A percentile compares a stretch with the other conserved stretches of the same genome.
Conservation (phyloP, 805 yeast species). For the Teunomyces aglyptinius region DNA sequence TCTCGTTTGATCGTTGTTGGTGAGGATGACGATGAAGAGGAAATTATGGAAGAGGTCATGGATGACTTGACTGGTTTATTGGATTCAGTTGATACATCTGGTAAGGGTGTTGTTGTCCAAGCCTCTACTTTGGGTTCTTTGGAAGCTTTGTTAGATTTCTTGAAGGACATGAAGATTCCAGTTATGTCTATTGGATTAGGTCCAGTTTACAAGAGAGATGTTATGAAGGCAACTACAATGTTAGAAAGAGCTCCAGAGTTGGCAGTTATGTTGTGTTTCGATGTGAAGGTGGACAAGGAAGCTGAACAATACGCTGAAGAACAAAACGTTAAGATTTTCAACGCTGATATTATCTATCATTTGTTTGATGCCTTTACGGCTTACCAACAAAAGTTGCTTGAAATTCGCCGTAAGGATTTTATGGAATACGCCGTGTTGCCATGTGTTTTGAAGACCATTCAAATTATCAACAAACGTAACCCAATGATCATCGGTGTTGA, state of each 20-base stretch:
- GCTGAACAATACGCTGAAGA: slow-evolving; percentile 98
- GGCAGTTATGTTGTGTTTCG: slow-evolving; percentile 98
- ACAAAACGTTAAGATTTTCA: slow-evolving; percentile 86
- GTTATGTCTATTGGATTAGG: slow-evolving; percentile 98
- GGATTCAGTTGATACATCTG: slow-evolving; percentile 92
- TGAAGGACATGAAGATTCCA: slow-evolving; percentile 98
- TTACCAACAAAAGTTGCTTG: slow-evolving; percentile 84
- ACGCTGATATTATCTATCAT: slow-evolving; percentile 95
- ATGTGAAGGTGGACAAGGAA: slow-evolving; percentile 94
- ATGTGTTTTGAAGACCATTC: slow-evolving; percentile 89
- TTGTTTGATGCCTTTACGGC: slow-evolving; percentile 92
- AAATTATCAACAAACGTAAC: slow-evolving; percentile 95
- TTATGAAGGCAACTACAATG: slow-evolving; percentile 96
- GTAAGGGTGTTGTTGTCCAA: slow-evolving; percentile 97
- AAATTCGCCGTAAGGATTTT: slow-evolving; percentile 85
- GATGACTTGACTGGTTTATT: slow-evolving; percentile 93
- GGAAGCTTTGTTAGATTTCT: slow-evolving; percentile 94
- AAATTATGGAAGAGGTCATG: slow-evolving; percentile 96
- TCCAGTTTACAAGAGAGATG: slow-evolving; percentile 97
- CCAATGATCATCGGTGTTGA: slow-evolving; percentile 99
- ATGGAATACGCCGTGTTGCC: slow-evolving; percentile 91
- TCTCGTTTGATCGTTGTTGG: slow-evolving; percentile 93
- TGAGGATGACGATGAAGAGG: slow-evolving; percentile 97
- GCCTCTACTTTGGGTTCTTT: slow-evolving; percentile 97
- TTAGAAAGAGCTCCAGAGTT: slow-evolving; percentile 91